Conservation (phyloP, 495 filamentous ascomycete genomes). For the Tuber indicum region DNA sequence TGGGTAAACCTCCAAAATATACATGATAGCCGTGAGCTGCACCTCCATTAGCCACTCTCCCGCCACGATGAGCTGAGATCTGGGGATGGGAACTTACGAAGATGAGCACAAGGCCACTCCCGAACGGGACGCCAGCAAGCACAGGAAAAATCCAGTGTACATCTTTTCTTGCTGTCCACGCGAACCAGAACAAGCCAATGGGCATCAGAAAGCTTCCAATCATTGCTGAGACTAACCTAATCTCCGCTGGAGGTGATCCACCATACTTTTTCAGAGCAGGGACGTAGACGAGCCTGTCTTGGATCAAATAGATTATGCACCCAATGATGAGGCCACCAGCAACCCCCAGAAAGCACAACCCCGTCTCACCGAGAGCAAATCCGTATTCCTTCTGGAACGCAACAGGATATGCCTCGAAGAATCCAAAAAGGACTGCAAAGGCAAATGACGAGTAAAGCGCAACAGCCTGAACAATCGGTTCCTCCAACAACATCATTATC, state of each 20-base stretch:
- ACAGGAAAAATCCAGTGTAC: slow-evolving; percentile 47
- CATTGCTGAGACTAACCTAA: slow-evolving; percentile 56
- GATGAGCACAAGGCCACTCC: slow-evolving; percentile 42
- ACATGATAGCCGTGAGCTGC: slow-evolving; percentile 41
- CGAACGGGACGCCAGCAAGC: slow-evolving; percentile 56
- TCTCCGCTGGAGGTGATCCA: slow-evolving; percentile 47
- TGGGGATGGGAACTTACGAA: slow-evolving; percentile 26
- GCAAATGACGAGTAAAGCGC: slow-evolving; percentile 58
- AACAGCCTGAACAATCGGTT: slow-evolving; percentile 59
- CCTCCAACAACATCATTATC: slow-evolving; percentile 57
- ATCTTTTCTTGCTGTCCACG: slow-evolving; percentile 46
- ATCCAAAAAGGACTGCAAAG: slow-evolving; percentile 59
- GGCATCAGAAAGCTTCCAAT: slow-evolving; percentile 53
- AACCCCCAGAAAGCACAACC: slow-evolving; percentile 56
- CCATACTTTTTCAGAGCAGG: slow-evolving; percentile 37
- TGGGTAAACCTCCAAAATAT: slow-evolving; percentile 41
- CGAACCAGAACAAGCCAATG: slow-evolving; percentile 50
- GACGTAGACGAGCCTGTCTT: slow-evolving; percentile 37
- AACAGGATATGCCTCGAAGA: slow-evolving; percentile 60
- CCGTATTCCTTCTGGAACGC: slow-evolving; percentile 50
- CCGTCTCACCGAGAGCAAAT: slow-evolving; percentile 49
- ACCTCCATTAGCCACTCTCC: slow-evolving; percentile 8
- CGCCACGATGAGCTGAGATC: neutral
- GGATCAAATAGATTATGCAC: slow-evolving; percentile 39
- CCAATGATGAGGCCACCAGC: slow-evolving; percentile 52